Evolutionary conservation across 2,329 filamentous ascomycete genomes (phyloP), one percentile per base, ranked within the genome.

Genomic region (Alternaria atra): DNA sequence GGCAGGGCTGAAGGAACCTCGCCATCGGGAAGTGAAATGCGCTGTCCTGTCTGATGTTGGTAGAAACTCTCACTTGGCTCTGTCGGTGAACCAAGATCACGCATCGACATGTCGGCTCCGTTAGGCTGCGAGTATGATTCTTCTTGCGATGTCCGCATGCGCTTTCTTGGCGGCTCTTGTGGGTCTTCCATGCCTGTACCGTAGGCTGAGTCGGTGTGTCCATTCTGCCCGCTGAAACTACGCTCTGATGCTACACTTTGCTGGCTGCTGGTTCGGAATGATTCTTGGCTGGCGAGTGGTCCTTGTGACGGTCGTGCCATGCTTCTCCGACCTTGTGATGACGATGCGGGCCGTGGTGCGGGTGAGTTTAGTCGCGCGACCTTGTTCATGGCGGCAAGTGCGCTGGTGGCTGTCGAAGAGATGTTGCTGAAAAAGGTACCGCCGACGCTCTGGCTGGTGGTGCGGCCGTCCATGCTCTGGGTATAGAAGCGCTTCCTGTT

Each of bases 351-450:
- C 47, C 91, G 84, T 5, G 91, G 68, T 7, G 86, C 90, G 1
- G 94, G 93, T 2, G 94, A 97, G 76, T 97, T 94, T 71, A 97
- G 91, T 12, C 94, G 88, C 15, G 95, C 94, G 27, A 83, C 83
- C 82, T 98, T 97, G 86, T 92, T 97, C 79, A 99, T 96, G 60
- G 95, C 94, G 63, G 93, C 94, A 58, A 99, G 92, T 29, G 95
- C 95, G 71, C 93, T 94, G 5, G 92, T 95, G 1, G 95, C 94
- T 1, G 93, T 97, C 65, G 89, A 91, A 4, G 94, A 98, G 66
- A 99, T 98, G 74, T 96, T 97, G 75, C 94, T 94, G 83, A 99
- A 98, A 77, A 97, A 97, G 1, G 95, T 97, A 17, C 93, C 94
- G 47, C 91, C 89, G 17, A 84, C 89, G 70, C 73, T 80, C 64